Percentiles rank a stretch among this genome's conserved stretches.
Conservation (phyloP, 345 rosid species). For the Arabis alpina region DNA sequence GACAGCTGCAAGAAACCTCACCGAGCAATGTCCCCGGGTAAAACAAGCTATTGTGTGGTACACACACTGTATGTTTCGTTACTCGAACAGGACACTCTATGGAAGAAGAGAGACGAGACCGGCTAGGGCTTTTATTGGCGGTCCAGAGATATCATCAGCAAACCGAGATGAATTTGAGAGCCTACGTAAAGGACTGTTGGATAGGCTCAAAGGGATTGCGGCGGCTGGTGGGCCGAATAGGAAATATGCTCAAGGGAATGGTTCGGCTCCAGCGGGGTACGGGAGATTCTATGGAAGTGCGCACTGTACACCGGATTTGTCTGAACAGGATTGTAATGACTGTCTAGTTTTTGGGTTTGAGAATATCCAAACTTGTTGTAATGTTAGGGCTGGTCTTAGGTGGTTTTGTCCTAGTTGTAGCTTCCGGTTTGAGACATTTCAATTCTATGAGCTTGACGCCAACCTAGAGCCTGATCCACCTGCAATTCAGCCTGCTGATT, state of each 20-base stretch:
- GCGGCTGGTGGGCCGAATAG: conserved; percentile 40
- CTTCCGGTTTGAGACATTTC: conserved; percentile 46
- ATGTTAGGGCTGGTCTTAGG: conserved; percentile 38
- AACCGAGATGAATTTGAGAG: conserved; percentile 28
- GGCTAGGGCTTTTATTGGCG: neutral
- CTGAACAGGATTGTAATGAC: conserved; percentile 37
- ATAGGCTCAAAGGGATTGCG: conserved; percentile 34
- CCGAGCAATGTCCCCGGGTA: conserved; percentile 22
- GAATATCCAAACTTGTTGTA: conserved; percentile 37
- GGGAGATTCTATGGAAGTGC: conserved; percentile 42
- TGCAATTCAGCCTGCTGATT: conserved; percentile 10
- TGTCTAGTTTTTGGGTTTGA: conserved; percentile 35
- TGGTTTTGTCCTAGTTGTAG: conserved; percentile 50
- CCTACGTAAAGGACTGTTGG: conserved; percentile 36
- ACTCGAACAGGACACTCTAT: conserved; percentile 41
- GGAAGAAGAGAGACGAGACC: conserved; percentile 34
- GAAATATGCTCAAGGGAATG: conserved; percentile 52
- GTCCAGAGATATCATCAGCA: conserved; percentile 2
- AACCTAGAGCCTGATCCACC: conserved; percentile 37
- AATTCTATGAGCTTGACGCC: conserved; percentile 32
- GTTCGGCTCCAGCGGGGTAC: conserved; percentile 1
- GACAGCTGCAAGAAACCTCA: conserved; percentile 32
- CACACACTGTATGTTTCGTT: conserved; percentile 49
- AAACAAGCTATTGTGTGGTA: conserved; percentile 49
- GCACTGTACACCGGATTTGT: conserved; percentile 58